A percentile compares a stretch with the other conserved stretches of the same genome.
These are phyloP conservation scores for Beta vulgaris DNA, from an alignment of 148 eudicot species.

Conservation along the genomic window DNA sequence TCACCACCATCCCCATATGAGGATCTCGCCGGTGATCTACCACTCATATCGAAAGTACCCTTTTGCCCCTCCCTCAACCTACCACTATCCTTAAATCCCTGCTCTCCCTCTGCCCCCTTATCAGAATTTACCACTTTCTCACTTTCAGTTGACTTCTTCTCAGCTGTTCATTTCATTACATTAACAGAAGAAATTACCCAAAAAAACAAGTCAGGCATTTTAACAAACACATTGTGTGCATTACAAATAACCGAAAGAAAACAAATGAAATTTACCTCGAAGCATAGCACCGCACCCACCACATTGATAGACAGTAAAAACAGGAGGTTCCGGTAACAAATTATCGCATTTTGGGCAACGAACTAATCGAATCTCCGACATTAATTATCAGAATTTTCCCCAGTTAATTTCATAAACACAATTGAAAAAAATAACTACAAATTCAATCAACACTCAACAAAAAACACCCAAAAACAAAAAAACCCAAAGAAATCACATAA, in stretches of 20 bases:
- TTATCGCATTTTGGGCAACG: constrained; percentile 84
- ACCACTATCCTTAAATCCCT: constrained; percentile 13
- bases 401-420: neutral
- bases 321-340: constrained; percentile 71
- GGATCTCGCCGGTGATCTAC: constrained; percentile 27
- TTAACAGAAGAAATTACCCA: constrained; percentile 4
- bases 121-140: constrained; percentile 33
- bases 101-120: constrained; percentile 1
- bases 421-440: neutral
- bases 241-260: neutral
- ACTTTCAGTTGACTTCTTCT: constrained; percentile 30
- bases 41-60: constrained; percentile 17
- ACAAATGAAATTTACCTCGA: constrained; percentile 41
- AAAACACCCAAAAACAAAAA: too few relatives aligned
- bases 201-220: constrained; percentile 6
- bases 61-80: constrained; percentile 22
- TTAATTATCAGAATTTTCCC: constrained; percentile 21
- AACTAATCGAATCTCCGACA: constrained; percentile 72
- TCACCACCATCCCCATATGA: constrained; percentile 16
- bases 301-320: constrained; percentile 69
- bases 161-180: constrained; percentile 41
- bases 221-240: constrained; percentile 19
- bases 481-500: neutral
- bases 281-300: constrained; percentile 89
- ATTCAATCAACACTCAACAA: too few relatives aligned